These are phyloP conservation scores for Atkinsonella texensis DNA, from an alignment of 2,329 filamentous ascomycete genomes.

Conservation along the genomic window DNA sequence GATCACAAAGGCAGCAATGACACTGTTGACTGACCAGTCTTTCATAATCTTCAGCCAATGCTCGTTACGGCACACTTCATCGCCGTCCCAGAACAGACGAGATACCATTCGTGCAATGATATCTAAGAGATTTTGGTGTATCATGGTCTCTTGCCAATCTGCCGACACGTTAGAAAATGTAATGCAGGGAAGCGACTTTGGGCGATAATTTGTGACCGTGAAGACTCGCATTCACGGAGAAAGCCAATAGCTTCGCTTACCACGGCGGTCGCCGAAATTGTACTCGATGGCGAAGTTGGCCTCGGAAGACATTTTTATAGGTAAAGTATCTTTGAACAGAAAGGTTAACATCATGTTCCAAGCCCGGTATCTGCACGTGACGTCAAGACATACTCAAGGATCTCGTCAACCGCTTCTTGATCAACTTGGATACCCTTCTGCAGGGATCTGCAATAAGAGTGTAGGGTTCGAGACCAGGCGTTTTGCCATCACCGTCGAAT, in stretches of 20 bases:
- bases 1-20: conserved; percentile 8
- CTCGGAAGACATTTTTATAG: conserved; percentile 6
- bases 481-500: conserved; percentile 8
- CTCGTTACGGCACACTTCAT: conserved; percentile 7
- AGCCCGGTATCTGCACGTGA: not conserved
- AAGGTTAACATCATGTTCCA: not conserved
- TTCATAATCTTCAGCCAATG: conserved; percentile 7
- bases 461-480: conserved; percentile 7
- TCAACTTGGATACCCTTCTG: conserved; percentile 4
- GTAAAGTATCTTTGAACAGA: conserved; percentile 1
- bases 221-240: no score
- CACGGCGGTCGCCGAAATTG: conserved; percentile 1
- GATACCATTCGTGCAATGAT: conserved; percentile 8
- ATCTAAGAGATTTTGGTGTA: conserved; percentile 4
- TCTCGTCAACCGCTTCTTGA: conserved; percentile 8
- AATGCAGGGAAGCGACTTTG: no score
- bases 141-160: conserved; percentile 6
- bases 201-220: no score
- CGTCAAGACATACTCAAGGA: conserved; percentile 3
- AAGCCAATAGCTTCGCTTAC: not conserved
- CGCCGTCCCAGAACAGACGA: conserved; percentile 8
- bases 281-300: conserved; percentile 6
- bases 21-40: conserved; percentile 7
- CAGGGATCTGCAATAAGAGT: conserved; percentile 7
- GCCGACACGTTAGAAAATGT: not conserved